These are phyloP conservation scores for Boletus sp. DNA, from an alignment of 768 basidiomycete species.

Conservation along the genomic window DNA sequence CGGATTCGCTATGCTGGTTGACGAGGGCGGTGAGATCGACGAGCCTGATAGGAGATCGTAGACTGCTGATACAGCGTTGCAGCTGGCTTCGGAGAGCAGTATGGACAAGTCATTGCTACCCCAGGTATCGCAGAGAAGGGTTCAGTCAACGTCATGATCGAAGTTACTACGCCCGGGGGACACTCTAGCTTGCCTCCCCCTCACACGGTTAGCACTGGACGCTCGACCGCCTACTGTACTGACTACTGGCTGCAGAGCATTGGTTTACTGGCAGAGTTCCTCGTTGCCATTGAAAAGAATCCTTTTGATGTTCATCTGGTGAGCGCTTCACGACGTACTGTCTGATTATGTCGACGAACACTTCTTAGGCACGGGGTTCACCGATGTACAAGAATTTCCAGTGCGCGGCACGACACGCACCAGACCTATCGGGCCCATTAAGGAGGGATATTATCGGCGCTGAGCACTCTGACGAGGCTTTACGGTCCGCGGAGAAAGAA, in stretches of 20 bases:
- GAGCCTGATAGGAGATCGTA: background rate
- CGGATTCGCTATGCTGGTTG: constrained; percentile 74
- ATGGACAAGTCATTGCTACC: constrained; percentile 53
- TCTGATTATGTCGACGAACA: background rate
- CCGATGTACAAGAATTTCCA: constrained; percentile 59
- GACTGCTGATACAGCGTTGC: background rate
- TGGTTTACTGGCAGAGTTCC: constrained; percentile 70
- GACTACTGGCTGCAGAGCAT: constrained; percentile 54
- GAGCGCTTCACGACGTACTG: constrained; percentile 6
- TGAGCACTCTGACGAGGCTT: constrained; percentile 44
- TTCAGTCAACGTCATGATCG: constrained; percentile 56
- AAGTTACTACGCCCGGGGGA: constrained; percentile 69
- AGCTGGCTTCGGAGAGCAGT: constrained; percentile 50
- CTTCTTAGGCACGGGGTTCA: constrained; percentile 46
- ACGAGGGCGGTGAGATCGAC: constrained; percentile 70
- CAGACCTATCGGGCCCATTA: constrained; percentile 46
- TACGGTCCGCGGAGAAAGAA: constrained; percentile 49
- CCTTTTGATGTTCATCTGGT: constrained; percentile 55
- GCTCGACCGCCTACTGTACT: background rate
- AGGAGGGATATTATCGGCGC: constrained; percentile 49
- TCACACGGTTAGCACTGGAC: constrained; percentile 59
- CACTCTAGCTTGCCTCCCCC: constrained; percentile 82
- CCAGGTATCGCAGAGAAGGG: constrained; percentile 77
- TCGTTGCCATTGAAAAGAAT: constrained; percentile 66
- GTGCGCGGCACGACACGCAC: constrained; percentile 63